Conservation (phyloP, 2,329 filamentous ascomycete species). For the Fusarium subtropicale region DNA sequence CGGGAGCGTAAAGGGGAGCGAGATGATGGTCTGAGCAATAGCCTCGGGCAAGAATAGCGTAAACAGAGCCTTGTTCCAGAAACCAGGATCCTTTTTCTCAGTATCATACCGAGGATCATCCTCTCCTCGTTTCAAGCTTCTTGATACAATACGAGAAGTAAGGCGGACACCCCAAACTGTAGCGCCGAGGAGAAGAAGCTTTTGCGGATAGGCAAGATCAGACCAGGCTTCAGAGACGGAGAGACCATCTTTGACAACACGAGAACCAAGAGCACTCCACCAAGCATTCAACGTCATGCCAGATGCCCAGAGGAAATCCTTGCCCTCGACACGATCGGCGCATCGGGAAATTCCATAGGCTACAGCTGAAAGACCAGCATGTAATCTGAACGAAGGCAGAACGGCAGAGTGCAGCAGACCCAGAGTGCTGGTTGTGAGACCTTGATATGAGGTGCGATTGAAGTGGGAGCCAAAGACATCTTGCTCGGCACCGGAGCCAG, state of each 20-base stretch:
- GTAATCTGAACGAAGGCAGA: constrained; percentile 10
- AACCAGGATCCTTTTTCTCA: constrained; percentile 1
- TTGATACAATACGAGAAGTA: neutral
- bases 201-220: neutral
- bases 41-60: constrained; percentile 17
- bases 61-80: constrained; percentile 16
- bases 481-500: constrained; percentile 3
- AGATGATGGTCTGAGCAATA: constrained; percentile 18
- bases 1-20: constrained; percentile 19
- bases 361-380: constrained; percentile 7
- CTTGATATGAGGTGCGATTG: constrained; percentile 9
- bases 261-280: constrained; percentile 25
- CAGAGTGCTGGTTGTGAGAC: constrained; percentile 9
- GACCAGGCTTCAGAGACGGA: constrained; percentile 9
- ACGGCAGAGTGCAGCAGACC: constrained; percentile 13
- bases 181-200: constrained; percentile 10
- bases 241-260: neutral
- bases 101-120: constrained; percentile 15
- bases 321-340: constrained; percentile 9
- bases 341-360: constrained; percentile 24
- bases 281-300: constrained; percentile 27
- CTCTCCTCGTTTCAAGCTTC: constrained; percentile 12
- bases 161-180: constrained; percentile 18
- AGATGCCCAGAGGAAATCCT: constrained; percentile 20
- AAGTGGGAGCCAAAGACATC: constrained; percentile 21